A percentile compares a stretch with the other conserved stretches of the same genome.
Evolutionary conservation across 1,284 basidiomycete genomes (phyloP).

Genomic region (Pascua guehoae): DNA sequence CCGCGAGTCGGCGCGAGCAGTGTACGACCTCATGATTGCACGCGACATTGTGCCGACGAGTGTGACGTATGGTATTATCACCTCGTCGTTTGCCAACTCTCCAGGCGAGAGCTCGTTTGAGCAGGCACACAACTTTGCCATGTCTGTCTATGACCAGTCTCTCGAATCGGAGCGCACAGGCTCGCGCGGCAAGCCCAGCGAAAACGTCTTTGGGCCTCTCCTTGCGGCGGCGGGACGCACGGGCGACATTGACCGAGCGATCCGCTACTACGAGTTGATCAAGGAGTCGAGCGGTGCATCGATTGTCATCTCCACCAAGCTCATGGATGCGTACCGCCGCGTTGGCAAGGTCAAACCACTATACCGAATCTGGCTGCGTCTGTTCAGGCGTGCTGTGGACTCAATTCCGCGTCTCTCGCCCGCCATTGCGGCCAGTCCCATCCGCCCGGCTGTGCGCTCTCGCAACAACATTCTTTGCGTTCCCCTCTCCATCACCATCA

Average conservation of each 20-base stretch:
- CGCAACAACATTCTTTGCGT: slow-evolving; percentile 62
- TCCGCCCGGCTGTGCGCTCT: slow-evolving; percentile 1
- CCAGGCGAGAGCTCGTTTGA: slow-evolving; percentile 25
- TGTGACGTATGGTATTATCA: slow-evolving; percentile 68
- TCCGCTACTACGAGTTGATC: slow-evolving; percentile 54
- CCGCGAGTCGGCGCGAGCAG: slow-evolving; percentile 59
- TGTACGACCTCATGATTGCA: slow-evolving; percentile 70
- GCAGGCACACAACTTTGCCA: slow-evolving; percentile 40
- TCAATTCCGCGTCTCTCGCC: slow-evolving; percentile 1
- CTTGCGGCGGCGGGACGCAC: slow-evolving; percentile 30
- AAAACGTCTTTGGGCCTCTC: slow-evolving; percentile 40
- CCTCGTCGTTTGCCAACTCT: slow-evolving; percentile 52
- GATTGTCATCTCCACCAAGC: slow-evolving; percentile 52
- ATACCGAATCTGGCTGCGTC: slow-evolving; percentile 59
- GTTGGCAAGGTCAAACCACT: slow-evolving; percentile 60
- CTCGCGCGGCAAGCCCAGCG: slow-evolving; percentile 22
- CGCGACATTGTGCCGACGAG: slow-evolving; percentile 67
- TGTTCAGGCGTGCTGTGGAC: slow-evolving; percentile 7
- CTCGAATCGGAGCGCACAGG: slow-evolving; percentile 14
- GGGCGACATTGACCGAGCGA: slow-evolving; percentile 51
- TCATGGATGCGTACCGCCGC: slow-evolving; percentile 73
- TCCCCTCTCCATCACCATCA: slow-evolving; percentile 80
- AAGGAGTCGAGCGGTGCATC: slow-evolving; percentile 8
- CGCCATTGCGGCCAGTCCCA: background rate
- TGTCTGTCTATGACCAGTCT: slow-evolving; percentile 24